Conservation (phyloP, 2,329 filamentous ascomycete genomes). For the Pestalotiopsis sp. region DNA sequence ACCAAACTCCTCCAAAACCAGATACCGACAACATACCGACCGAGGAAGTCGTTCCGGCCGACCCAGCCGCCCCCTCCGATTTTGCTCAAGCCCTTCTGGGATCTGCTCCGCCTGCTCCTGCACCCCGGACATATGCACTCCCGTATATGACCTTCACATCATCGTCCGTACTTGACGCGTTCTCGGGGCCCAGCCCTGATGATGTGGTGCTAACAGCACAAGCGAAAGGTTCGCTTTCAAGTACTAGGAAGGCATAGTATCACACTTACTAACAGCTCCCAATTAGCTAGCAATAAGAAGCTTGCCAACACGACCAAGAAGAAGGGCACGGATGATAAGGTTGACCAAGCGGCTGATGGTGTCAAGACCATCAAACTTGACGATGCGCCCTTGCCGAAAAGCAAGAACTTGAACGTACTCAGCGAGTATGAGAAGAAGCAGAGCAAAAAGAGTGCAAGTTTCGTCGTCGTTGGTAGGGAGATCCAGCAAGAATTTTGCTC, state of each 20-base stretch:
- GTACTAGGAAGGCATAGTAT: conserved; percentile 48
- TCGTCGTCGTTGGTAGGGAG: conserved; percentile 83
- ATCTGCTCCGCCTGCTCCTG: conserved; percentile 30
- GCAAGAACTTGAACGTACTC: conserved; percentile 83
- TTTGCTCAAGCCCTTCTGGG: conserved; percentile 59
- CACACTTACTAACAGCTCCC: conserved; percentile 48
- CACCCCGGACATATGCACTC: conserved; percentile 40
- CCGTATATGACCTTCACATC: conserved; percentile 54
- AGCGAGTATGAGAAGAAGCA: conserved; percentile 77
- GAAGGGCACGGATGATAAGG: conserved; percentile 37
- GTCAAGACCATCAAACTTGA: conserved; percentile 48
- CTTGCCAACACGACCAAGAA: conserved; percentile 42
- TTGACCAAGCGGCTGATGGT: conserved; percentile 34
- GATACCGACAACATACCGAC: not conserved
- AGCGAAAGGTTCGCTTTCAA: conserved; percentile 78
- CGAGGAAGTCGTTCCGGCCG: conserved; percentile 2
- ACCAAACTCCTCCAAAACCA: not conserved
- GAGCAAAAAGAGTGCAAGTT: conserved; percentile 81
- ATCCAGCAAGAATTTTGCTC: not conserved
- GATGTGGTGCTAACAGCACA: conserved; percentile 87
- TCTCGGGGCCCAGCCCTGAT: conserved; percentile 87
- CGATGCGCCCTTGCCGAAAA: conserved; percentile 61
- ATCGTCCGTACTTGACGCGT: conserved; percentile 59
- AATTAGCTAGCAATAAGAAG: conserved; percentile 54
- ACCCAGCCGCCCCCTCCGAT: conserved; percentile 47